Conservation (phyloP, 495 filamentous ascomycete species). For the Xylaria palmicola region DNA sequence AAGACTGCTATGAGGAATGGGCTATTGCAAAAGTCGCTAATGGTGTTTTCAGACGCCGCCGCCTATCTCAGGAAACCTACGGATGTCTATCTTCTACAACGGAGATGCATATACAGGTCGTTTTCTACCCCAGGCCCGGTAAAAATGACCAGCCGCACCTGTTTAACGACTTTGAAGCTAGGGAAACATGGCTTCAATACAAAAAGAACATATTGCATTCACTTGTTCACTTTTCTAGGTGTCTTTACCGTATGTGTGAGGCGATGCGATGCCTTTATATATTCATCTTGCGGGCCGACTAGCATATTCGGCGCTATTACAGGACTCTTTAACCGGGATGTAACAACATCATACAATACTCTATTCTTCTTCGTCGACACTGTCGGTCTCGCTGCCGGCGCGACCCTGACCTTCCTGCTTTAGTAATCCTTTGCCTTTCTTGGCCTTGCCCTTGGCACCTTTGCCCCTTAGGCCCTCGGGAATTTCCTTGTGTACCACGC, state of each 20-base stretch:
- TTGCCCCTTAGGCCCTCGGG: conserved; percentile 43
- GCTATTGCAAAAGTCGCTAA: background rate
- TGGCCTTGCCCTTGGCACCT: conserved; percentile 38
- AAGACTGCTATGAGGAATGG: conserved; percentile 6
- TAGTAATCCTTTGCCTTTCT: conserved; percentile 38
- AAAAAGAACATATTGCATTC: no score
- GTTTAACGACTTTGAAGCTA: no score
- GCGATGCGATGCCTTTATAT: background rate
- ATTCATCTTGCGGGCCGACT: background rate
- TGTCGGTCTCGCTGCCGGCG: conserved; percentile 31
- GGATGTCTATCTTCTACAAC: no score
- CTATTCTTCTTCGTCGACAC: conserved; percentile 10
- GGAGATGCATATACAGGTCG: no score
- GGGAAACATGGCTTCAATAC: no score
- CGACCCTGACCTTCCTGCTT: conserved; percentile 30
- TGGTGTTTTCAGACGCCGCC: no score
- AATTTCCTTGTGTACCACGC: conserved; percentile 42
- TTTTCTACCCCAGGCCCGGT: no score
- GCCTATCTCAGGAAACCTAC: no score
- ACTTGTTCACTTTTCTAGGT: background rate
- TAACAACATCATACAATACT: background rate
- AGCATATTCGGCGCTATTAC: conserved; percentile 1
- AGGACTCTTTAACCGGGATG: background rate
- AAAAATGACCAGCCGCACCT: no score
- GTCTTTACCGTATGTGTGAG: background rate